Conservation (phyloP, 164 flowering plant genomes). For the Annona cherimola region DNA sequence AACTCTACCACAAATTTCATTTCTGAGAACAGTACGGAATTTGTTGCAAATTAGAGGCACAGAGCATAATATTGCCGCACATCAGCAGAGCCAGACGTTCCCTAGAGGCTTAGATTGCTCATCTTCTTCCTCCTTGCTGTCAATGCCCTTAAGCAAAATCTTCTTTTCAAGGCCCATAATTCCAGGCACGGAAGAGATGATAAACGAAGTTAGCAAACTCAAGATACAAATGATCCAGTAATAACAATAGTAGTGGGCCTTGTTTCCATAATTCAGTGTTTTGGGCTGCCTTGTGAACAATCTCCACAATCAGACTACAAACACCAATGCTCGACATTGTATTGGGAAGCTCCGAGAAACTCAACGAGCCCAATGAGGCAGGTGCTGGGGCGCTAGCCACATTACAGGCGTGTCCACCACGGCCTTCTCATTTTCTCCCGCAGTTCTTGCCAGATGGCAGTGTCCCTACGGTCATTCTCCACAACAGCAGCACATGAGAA, state of each 20-base stretch:
- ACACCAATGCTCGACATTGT: constrained; percentile 76
- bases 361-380: constrained; percentile 61
- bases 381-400: constrained; percentile 70
- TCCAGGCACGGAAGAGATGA: constrained; percentile 5
- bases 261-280: constrained; percentile 33
- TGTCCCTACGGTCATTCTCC: constrained; percentile 45
- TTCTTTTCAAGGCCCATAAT: constrained; percentile 10
- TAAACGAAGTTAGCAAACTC: constrained; percentile 44
- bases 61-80: too few species aligned
- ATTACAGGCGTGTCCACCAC: constrained; percentile 64
- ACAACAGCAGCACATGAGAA: constrained; percentile 18
- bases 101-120: too few species aligned
- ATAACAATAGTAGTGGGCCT: constrained; percentile 59
- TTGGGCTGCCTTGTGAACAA: constrained; percentile 35
- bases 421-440: constrained; percentile 6
- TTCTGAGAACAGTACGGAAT: too few species aligned
- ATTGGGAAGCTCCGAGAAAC: constrained; percentile 67
- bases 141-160: not conserved
- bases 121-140: not conserved
- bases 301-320: constrained; percentile 37
- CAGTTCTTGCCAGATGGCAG: constrained; percentile 37
- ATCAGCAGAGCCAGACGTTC: too few species aligned
- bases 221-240: constrained; percentile 59
- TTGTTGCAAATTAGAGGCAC: too few species aligned
- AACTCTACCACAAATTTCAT: too few species aligned